Conservation (phyloP, 2,329 filamentous ascomycete species). For the Tolypocladium album region DNA sequence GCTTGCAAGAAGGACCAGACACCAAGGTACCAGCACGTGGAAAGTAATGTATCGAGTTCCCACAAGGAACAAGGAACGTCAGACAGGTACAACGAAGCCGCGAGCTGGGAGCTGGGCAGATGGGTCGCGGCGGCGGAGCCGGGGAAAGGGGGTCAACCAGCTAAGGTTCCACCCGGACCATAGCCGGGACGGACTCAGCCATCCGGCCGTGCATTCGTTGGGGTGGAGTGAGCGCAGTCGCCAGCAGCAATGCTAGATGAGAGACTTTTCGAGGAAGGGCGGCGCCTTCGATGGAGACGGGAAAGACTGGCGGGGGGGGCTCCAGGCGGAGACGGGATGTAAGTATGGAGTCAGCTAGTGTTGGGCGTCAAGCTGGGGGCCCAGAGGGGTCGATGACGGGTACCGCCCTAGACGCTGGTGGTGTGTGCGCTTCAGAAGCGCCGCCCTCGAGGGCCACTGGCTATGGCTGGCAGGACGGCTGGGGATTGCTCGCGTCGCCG, state of each 20-base stretch:
- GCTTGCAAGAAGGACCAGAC: slow-evolving; percentile 19
- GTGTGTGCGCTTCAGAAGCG: not conserved
- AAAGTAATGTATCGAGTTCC: slow-evolving; percentile 22
- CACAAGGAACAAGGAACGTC: slow-evolving; percentile 20
- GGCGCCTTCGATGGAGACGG: slow-evolving; percentile 1
- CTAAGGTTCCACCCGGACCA: slow-evolving; percentile 24
- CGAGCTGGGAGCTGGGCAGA: slow-evolving; percentile 5
- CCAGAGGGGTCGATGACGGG: slow-evolving; percentile 1
- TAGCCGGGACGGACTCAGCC: slow-evolving; percentile 15
- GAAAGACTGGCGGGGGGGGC: slow-evolving; percentile 10
- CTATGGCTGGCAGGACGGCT: not conserved
- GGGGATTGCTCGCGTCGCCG: slow-evolving; percentile 1
- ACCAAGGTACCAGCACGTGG: slow-evolving; percentile 26
- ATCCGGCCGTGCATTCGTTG: slow-evolving; percentile 5
- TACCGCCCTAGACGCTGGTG: not conserved
- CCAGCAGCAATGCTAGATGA: not conserved
- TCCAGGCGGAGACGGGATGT: slow-evolving; percentile 13
- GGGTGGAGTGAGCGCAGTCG: slow-evolving; percentile 2
- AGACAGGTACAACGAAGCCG: slow-evolving; percentile 11
- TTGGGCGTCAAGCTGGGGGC: slow-evolving; percentile 2
- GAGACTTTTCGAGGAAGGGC: not conserved
- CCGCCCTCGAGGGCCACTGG: not conserved
- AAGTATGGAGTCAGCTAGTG: slow-evolving; percentile 12
- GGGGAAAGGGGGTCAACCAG: slow-evolving; percentile 17
- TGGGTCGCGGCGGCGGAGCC: slow-evolving; percentile 10